Evolutionary conservation across 2,329 filamentous ascomycete genomes (phyloP).

Genomic region (Dothistroma pini): DNA sequence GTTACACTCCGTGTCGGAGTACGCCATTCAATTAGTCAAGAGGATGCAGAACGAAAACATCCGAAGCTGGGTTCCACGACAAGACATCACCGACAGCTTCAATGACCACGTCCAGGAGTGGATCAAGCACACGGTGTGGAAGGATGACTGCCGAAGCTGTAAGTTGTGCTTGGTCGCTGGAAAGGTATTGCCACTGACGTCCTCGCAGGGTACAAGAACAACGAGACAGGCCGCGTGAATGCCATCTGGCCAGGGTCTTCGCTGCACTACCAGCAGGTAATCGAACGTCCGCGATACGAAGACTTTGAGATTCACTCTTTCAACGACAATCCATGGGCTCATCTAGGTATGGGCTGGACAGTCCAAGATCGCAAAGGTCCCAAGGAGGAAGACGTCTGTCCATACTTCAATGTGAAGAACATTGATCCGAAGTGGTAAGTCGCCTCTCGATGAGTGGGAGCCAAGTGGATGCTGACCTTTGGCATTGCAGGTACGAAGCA

Average conservation of each 20-base stretch:
- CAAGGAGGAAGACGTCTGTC: slow-evolving; percentile 33
- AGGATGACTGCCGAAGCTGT: slow-evolving; percentile 3
- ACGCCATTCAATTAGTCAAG: slow-evolving; percentile 42
- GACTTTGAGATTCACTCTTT: slow-evolving; percentile 41
- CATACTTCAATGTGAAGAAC: slow-evolving; percentile 38
- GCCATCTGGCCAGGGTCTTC: slow-evolving; percentile 51
- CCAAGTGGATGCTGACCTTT: neutral
- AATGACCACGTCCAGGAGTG: slow-evolving; percentile 38
- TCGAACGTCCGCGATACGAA: slow-evolving; percentile 39
- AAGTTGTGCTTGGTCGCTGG: neutral
- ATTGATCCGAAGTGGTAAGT: slow-evolving; percentile 40
- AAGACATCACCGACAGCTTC: slow-evolving; percentile 42
- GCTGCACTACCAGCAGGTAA: slow-evolving; percentile 45
- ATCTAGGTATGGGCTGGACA: slow-evolving; percentile 41
- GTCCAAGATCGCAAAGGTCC: slow-evolving; percentile 23
- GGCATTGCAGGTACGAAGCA: neutral
- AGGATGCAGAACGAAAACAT: slow-evolving; percentile 48
- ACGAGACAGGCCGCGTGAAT: slow-evolving; percentile 42
- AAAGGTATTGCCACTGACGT: slow-evolving; percentile 2
- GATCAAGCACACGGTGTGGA: neutral
- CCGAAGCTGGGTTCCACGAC: slow-evolving; percentile 39
- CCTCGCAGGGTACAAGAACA: slow-evolving; percentile 40
- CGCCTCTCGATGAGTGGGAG: neutral
- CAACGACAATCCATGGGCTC: slow-evolving; percentile 41
- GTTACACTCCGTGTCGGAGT: slow-evolving; percentile 38